phyloP scores from a whole-genome alignment of 306 rosid genomes.

The Prunus fruticosa region DNA sequence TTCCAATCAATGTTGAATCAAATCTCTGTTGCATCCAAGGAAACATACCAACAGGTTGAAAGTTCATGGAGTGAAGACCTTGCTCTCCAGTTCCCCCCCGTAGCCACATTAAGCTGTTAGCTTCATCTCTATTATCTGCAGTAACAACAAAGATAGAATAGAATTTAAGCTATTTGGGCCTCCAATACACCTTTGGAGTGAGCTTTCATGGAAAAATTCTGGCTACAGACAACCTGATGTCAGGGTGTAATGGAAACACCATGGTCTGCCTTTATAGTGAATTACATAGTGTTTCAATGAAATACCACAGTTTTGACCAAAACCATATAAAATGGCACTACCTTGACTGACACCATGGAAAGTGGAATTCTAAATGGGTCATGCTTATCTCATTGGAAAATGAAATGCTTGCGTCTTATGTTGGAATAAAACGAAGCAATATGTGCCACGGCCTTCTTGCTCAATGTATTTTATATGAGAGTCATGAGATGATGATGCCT shows the following conservation, averaged over 20 bases:
- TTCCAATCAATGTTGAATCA: conserved; percentile 60
- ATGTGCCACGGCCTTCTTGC: neutral
- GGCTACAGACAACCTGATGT: neutral
- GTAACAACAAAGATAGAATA: conserved; percentile 25
- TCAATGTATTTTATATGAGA: neutral
- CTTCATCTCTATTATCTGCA: conserved; percentile 73
- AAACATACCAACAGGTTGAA: conserved; percentile 61
- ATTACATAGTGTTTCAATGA: neutral
- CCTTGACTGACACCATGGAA: neutral
- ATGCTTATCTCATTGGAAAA: neutral
- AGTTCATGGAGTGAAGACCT: conserved; percentile 57
- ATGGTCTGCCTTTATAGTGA: neutral
- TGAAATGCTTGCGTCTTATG: neutral
- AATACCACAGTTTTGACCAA: neutral
- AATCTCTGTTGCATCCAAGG: conserved; percentile 88
- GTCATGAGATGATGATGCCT: neutral
- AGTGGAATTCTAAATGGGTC: neutral
- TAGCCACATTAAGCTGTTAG: conserved; percentile 77
- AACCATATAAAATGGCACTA: neutral
- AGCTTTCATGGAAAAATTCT: neutral
- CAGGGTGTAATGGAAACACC: neutral
- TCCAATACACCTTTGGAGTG: neutral
- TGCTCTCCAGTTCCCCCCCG: conserved; percentile 70
- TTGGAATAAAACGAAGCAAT: neutral
- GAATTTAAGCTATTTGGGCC: neutral